Conservation (phyloP, 352 stramenopile species). For the Phytophthora citrophthora region DNA sequence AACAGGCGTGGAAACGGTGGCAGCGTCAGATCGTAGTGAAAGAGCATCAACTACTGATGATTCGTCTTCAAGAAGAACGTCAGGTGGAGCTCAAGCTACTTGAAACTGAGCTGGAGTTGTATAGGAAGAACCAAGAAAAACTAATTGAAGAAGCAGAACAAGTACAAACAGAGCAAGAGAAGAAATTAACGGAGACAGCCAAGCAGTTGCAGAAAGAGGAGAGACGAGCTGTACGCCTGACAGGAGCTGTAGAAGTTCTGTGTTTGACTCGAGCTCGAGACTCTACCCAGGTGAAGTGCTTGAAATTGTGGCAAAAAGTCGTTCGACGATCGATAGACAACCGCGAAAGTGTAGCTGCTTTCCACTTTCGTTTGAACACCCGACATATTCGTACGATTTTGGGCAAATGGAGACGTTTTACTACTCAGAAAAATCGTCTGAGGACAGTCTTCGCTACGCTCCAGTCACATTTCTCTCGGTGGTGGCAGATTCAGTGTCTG, state of each 20-base stretch:
- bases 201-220: conserved; percentile 10
- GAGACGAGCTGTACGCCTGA: conserved; percentile 24
- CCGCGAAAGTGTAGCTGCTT: conserved; percentile 1
- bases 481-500: conserved; percentile 28
- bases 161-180: conserved; percentile 12
- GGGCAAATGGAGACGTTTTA: conserved; percentile 16
- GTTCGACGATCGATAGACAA: conserved; percentile 5
- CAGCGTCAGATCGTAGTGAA: conserved; percentile 39
- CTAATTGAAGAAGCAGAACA: conserved; percentile 10
- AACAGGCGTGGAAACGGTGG: conserved; percentile 35
- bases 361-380: conserved; percentile 4
- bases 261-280: conserved; percentile 16
- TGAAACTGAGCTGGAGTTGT: conserved; percentile 19
- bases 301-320: conserved; percentile 27
- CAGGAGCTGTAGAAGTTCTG: conserved; percentile 13
- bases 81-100: conserved; percentile 17
- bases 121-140: conserved; percentile 6
- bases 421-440: conserved; percentile 14
- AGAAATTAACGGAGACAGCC: conserved; percentile 8
- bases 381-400: conserved; percentile 7
- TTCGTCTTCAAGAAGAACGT: conserved; percentile 14
- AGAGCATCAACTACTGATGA: conserved; percentile 31
- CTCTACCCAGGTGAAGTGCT: background rate
- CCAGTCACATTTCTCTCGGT: conserved; percentile 9
- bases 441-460: conserved; percentile 8